These are phyloP conservation scores for Ocimum tenuiflorum DNA, from an alignment of 257 asterid species.

Conservation along the genomic window DNA sequence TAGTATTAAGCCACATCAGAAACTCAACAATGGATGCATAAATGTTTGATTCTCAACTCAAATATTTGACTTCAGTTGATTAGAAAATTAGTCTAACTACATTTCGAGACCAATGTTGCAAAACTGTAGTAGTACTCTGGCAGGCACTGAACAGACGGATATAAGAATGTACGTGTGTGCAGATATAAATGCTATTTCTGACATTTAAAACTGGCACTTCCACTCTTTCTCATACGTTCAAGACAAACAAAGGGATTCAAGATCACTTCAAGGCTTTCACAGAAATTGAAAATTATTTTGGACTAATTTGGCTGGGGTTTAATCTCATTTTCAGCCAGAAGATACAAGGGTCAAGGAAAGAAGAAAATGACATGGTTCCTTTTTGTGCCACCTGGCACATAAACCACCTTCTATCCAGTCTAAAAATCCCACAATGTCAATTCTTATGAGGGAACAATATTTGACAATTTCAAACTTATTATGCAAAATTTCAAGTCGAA, in stretches of 20 bases:
- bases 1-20: constrained; percentile 22
- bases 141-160: too few species aligned
- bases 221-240: not conserved
- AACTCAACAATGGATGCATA: constrained; percentile 10
- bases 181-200: not conserved
- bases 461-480: not conserved
- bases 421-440: not conserved
- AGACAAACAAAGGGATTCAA: not conserved
- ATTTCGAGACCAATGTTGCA: too few species aligned
- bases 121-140: too few species aligned
- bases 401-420: not conserved
- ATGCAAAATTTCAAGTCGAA: not conserved
- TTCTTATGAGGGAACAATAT: not conserved
- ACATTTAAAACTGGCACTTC: not conserved
- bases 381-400: not conserved
- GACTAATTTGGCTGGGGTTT: not conserved
- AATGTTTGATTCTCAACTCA: not conserved
- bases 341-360: too few species aligned
- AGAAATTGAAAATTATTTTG: not conserved
- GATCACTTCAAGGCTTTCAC: not conserved
- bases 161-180: too few species aligned
- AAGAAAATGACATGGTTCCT: too few species aligned
- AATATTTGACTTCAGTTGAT: not conserved
- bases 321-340: not conserved
- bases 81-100: too few species aligned